These are phyloP conservation scores for Lavandula angustifolia DNA, from an alignment of 257 asterid species.

Conservation along the genomic window DNA sequence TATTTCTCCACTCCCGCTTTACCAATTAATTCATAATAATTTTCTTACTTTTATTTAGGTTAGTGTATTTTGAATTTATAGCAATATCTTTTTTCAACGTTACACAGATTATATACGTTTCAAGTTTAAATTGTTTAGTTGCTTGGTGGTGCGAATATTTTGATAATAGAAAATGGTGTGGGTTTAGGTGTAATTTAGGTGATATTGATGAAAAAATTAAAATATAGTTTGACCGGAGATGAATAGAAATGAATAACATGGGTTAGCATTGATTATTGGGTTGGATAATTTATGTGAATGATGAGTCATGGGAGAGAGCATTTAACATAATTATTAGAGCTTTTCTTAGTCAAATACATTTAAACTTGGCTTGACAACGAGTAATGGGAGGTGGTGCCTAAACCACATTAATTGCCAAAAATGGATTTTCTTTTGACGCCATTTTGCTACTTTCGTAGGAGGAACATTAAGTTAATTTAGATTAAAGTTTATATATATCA, in stretches of 20 bases:
- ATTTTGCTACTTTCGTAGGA: no score
- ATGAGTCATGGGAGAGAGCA: slow-evolving; percentile 32
- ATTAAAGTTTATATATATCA: no score
- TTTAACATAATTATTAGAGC: slow-evolving; percentile 21
- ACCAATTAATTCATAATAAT: neutral
- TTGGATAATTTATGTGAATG: slow-evolving; percentile 14
- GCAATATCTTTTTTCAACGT: no score
- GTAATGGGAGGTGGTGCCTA: slow-evolving; percentile 30
- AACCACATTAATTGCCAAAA: slow-evolving; percentile 33
- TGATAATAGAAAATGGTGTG: neutral
- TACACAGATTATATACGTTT: no score
- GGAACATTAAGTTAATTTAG: no score
- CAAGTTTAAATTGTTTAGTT: neutral
- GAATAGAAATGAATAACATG: slow-evolving; percentile 37
- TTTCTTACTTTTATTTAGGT: neutral
- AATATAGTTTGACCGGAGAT: slow-evolving; percentile 26
- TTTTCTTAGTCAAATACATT: slow-evolving; percentile 37
- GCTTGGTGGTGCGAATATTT: slow-evolving; percentile 7
- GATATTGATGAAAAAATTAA: slow-evolving; percentile 8
- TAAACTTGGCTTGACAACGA: slow-evolving; percentile 37
- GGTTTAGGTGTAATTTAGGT: slow-evolving; percentile 27
- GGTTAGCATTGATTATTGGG: slow-evolving; percentile 36
- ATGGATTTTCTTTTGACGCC: slow-evolving; percentile 27
- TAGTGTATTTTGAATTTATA: no score
- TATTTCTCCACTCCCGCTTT: neutral